Base-by-base conservation (phyloP, 352 stramenopile genomes). In the Globisporangium splendens region DNA sequence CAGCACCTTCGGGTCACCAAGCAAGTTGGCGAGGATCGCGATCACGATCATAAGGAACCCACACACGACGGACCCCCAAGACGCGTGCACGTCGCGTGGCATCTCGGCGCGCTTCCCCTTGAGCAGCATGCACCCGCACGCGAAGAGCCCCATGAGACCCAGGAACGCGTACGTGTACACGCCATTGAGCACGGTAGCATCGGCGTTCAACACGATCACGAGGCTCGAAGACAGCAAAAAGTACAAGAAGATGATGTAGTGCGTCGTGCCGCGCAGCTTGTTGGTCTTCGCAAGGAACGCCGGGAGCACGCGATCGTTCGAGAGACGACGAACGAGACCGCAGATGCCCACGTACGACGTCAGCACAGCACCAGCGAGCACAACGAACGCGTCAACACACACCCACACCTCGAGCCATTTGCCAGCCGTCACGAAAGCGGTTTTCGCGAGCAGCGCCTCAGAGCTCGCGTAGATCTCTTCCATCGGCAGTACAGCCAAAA, bases 81-180 rank as follows among this genome's bases (percentile, higher is more conserved):
- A 65, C 2, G 81, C 80, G 41, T 78, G 69, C 17, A 87, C 76
- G 18, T 88, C 79, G 13, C 85, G 71, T 0, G 85, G 87, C 22
- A 96, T 85, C 39, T 79, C 72, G 3, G 77, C 76, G 14, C 88
- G 73, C 66, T 96, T 96, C 49, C 77, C 65, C 66, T 96, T 96
- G 28, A 96, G 82, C 21, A 93, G 39, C 58, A 96, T 89, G 50
- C 83, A 91, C 13, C 83, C 84, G 39, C 70, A 69, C 20, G 85
- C 75, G 63, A 96, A 97, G 55, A 96, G 77, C 6, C 66, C 68
- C 77, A 97, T 93, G 2, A 95, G 62, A 0, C 72, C 76, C 1
- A 96, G 61, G 53, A 96, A 97, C 14, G 87, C 78, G 54, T 88
- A 92, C 42, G 79, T 90, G 61, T 93, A 97, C 8, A 96, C 87